A percentile compares a stretch with the other conserved stretches of the same genome.
Conservation (phyloP, 345 rosid species). For the Xanthoceras sorbifolium region DNA sequence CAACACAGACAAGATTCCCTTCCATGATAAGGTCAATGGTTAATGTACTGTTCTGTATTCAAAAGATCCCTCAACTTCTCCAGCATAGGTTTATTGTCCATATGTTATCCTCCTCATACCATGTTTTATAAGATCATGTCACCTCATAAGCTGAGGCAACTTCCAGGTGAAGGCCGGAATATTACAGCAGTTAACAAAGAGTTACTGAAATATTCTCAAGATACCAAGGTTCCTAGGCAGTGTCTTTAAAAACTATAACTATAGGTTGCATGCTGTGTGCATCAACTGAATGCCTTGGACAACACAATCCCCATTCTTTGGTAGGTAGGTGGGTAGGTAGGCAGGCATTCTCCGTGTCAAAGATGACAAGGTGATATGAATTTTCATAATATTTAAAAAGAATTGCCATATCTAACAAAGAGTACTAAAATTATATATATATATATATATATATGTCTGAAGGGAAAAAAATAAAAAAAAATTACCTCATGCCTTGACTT, state of each 20-base stretch:
- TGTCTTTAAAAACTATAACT: not conserved
- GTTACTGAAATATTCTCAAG: not conserved
- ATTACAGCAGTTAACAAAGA: not conserved
- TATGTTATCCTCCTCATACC: not conserved
- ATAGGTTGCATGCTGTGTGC: not conserved
- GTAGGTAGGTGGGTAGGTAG: not conserved
- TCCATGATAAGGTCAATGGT: not conserved
- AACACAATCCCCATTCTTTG: too few relatives aligned
- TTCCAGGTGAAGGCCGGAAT: not conserved
- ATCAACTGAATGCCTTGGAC: not conserved
- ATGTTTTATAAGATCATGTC: not conserved
- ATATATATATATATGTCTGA: too few relatives aligned
- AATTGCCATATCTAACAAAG: not conserved
- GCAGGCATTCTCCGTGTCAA: not conserved
- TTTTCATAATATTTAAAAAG: too few relatives aligned
- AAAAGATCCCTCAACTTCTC: not conserved
- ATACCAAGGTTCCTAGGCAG: not conserved
- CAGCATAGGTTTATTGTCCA: not conserved
- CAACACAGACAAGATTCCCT: not conserved
- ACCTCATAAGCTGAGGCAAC: not conserved
- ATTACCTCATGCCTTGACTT: constrained; percentile 91
- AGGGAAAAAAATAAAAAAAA: not conserved
- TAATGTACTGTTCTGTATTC: not conserved
- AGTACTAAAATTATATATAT: not conserved
- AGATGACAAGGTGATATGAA: not conserved